Base-by-base conservation (phyloP, 2,329 filamentous ascomycete species). In the Penicillium sp. region DNA sequence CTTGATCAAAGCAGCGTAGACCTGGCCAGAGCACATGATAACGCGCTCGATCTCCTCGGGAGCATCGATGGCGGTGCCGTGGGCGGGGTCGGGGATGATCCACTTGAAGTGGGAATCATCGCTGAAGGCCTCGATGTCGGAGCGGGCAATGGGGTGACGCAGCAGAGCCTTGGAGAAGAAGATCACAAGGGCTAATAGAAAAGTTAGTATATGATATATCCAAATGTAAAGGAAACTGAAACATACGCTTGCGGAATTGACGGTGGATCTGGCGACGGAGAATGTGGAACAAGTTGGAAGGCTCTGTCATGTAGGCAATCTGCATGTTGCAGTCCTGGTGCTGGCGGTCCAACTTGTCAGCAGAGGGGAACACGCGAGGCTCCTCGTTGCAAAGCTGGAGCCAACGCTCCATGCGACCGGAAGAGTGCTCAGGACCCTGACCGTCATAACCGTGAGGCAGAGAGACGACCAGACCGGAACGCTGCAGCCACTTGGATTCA, bases 281-380 rank as follows among this genome's bases (percentile, higher is more conserved):
- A 63, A 94, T 86, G 77, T 99, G 94, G 87, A 99, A 99, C 72
- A 95, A 76, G 76, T 99, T 99, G 61, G 93, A 84, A 26, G 94
- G 94, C 43, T 88, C 89, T n/a, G 94, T 99, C 85, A 95, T 92
- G 81, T 94, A 96, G 51, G 87, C 91, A 72, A 99, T 88, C 79
- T 99, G 94, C 86, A 99, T 95, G 80, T 99, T 99, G 82, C 91
- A 96, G 78, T 99, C 94, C 79, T 99, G 94, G 80, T 99, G 94
- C 77, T 97, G 94, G 64, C 94, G 90, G 50, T 95, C 87, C 56
- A 97, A 85, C 81, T 94, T 96, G 62, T 96, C 91, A 29, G 83
- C 80, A 1, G 85, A 81, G 48, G 94, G 94, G 86, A 91, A 99
- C 66, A 94, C 84, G 59, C 94, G 89, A 51, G 94, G 92, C 70